These are phyloP conservation scores for Vigna mungo DNA, from an alignment of 306 rosid genomes.

Conservation along the genomic window DNA sequence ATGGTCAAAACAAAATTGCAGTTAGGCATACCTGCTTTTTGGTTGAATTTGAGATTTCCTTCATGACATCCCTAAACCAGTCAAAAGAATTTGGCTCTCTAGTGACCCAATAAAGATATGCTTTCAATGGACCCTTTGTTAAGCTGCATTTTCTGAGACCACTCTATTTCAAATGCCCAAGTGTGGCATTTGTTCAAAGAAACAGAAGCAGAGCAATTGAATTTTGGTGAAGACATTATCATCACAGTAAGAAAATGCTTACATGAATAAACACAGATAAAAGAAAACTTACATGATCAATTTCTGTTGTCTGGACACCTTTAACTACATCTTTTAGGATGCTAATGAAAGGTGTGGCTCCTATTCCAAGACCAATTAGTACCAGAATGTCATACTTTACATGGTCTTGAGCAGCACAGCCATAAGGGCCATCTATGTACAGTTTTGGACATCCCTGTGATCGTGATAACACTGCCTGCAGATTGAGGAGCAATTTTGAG, in stretches of 20 bases:
- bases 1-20: constrained; percentile 16
- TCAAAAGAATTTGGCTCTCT: constrained; percentile 91
- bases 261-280: neutral
- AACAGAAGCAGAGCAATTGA: constrained; percentile 38
- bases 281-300: constrained; percentile 52
- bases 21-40: constrained; percentile 62
- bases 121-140: constrained; percentile 68
- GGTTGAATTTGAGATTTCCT: constrained; percentile 63
- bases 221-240: constrained; percentile 32
- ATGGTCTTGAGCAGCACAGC: constrained; percentile 89
- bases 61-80: constrained; percentile 86
- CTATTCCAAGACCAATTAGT: constrained; percentile 89
- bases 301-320: constrained; percentile 42
- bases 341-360: constrained; percentile 93
- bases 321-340: constrained; percentile 77
- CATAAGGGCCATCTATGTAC: constrained; percentile 90
- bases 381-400: constrained; percentile 75
- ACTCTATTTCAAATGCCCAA: constrained; percentile 60
- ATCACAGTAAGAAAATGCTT: constrained; percentile 5
- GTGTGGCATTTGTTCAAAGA: constrained; percentile 40
- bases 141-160: constrained; percentile 57
- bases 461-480: constrained; percentile 60
- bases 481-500: constrained; percentile 25
- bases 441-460: constrained; percentile 64
- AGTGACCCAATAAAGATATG: constrained; percentile 88